Conservation (phyloP, 2,329 filamentous ascomycete genomes). For the Capronia americana region DNA sequence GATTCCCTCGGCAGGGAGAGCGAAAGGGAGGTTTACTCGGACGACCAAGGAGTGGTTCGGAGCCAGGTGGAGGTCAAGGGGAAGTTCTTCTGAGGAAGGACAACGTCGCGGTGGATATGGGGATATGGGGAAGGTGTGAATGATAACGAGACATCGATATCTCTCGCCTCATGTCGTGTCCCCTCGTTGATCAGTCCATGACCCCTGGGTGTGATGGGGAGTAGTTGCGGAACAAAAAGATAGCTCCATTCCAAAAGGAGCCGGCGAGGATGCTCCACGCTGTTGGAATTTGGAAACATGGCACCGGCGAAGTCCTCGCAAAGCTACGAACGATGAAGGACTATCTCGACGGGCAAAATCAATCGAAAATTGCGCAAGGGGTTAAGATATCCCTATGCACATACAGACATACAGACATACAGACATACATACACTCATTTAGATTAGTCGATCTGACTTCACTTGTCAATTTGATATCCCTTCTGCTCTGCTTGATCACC, state of each 20-base stretch:
- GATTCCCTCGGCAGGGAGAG: conserved; percentile 9
- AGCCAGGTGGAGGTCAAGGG: conserved; percentile 35
- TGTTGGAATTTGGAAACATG: background rate
- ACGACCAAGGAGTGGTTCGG: conserved; percentile 37
- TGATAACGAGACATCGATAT: background rate
- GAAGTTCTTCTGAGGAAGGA: conserved; percentile 38
- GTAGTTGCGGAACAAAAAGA: background rate
- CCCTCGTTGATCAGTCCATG: no score
- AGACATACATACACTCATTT: conserved; percentile 1
- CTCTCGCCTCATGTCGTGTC: background rate
- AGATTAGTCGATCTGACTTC: background rate
- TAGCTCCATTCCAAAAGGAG: background rate
- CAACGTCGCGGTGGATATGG: background rate
- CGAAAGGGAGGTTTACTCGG: conserved; percentile 28
- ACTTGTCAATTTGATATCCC: background rate
- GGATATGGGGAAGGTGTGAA: background rate
- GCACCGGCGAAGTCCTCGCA: background rate
- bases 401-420: background rate
- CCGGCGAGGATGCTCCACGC: background rate
- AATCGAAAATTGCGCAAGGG: background rate
- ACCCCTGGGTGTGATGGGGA: no score
- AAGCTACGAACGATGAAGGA: background rate
- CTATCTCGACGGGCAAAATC: background rate
- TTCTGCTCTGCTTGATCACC: background rate
- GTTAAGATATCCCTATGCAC: background rate